Base-by-base conservation (phyloP, 257 asterid species). In the Nicotiana tabacum region DNA sequence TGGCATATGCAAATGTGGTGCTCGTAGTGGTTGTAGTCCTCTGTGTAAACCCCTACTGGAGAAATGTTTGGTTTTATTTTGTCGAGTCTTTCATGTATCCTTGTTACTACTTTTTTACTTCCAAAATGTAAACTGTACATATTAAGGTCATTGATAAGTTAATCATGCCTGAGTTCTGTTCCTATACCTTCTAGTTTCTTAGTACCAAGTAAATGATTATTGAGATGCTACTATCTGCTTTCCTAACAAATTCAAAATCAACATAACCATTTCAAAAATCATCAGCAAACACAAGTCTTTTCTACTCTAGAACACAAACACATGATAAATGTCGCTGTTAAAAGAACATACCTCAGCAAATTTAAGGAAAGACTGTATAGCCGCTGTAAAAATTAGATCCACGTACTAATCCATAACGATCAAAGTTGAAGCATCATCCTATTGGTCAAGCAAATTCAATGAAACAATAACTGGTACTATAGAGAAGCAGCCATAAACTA, bases 21-120 rank as follows among this genome's bases (percentile, higher is more conserved):
- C 80, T 74, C 6, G n/a, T 2, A 57, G 29, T 60, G n/a, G 56
- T 33, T 29, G 56, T 18, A 78, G 69, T 78, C 29, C 82, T 78
- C 18, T 78, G 35, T 4, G n/a, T 78, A 37, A 77, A 77, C 53
- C 58, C 82, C 18, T 58, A 60, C 68, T 60, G 82, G 82, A 78
- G 27, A 62, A 78, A 62, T 12, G 56, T 56, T 60, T 78, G 53
- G 70, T 58, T 78, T 78, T 33, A 62, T 78, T 78, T 6, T 60
- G n/a, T 77, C 2, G 68, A 60, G 33, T 77, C 57, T 46, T 72
- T n/a, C 24, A 72, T 72, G 61, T 72, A 72, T 24, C 24, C 79
- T 5, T 72, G 79, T 4, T 46, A 72, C 6, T 21, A 72, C 35
- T 46, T 9, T 4, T 39, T 72, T 72, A 6, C 35, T 39, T 10